phyloP scores from a whole-genome alignment of 192 early-diverging fungal genomes.

The Linnemannia zychae region DNA sequence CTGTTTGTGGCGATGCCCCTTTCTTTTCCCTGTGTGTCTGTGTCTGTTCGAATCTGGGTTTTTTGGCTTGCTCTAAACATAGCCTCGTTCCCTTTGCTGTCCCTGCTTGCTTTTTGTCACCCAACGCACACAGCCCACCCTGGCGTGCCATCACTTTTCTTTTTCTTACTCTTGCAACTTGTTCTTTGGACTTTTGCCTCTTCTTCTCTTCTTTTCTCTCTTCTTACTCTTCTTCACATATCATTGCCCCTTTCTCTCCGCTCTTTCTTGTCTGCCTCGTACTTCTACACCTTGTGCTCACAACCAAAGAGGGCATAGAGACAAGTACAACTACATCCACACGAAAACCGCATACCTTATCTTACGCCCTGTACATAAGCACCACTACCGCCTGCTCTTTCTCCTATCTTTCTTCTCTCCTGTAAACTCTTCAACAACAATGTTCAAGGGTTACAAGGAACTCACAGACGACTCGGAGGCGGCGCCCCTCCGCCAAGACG shows the following conservation, averaged over 20 bases:
- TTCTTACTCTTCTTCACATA: background rate
- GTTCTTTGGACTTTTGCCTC: background rate
- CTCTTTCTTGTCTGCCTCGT: background rate
- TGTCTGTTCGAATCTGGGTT: background rate
- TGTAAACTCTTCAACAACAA: background rate
- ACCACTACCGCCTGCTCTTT: background rate
- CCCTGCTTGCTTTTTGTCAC: background rate
- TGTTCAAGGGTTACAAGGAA: constrained; percentile 51
- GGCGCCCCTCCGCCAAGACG: constrained; percentile 22
- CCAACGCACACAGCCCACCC: constrained; percentile 6
- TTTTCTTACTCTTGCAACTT: background rate
- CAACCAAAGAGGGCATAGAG: background rate
- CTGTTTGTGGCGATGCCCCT: background rate
- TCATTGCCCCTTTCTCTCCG: background rate
- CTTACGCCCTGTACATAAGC: background rate
- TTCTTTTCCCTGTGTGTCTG: background rate
- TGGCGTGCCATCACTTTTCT: background rate
- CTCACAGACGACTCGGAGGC: constrained; percentile 32
- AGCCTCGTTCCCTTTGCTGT: background rate
- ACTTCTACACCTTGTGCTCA: background rate
- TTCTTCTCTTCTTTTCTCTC: constrained; percentile 6
- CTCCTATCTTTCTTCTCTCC: background rate
- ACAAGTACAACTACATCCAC: background rate
- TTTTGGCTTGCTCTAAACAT: background rate
- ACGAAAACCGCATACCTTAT: background rate